Evolutionary conservation across 306 rosid genomes (phyloP).

Genomic region (Lagenaria siceraria): DNA sequence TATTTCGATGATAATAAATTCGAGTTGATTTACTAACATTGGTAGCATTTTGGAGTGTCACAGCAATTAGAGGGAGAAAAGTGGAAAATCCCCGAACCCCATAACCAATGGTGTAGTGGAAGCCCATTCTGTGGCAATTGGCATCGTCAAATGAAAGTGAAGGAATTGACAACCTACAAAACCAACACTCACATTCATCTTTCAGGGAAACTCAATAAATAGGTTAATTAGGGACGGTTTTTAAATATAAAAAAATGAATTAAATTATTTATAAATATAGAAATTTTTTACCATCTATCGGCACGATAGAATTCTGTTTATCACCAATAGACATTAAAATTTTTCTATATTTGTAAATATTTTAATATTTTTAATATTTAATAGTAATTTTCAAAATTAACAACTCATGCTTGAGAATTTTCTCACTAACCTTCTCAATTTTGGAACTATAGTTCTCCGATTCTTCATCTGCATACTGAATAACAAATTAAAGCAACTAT

Average conservation of each 20-base stretch:
- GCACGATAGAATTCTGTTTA: too few species aligned
- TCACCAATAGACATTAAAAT: too few species aligned
- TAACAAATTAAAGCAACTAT: neutral
- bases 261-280: too few species aligned
- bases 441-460: constrained; percentile 43
- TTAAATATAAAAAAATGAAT: too few species aligned
- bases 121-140: too few species aligned
- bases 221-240: too few species aligned
- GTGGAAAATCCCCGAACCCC: neutral
- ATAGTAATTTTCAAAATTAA: neutral
- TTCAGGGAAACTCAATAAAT: neutral
- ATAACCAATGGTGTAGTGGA: neutral
- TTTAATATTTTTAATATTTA: too few species aligned
- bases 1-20: too few species aligned
- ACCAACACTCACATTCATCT: constrained; percentile 10
- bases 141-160: constrained; percentile 45
- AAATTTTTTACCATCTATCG: too few species aligned
- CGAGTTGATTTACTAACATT: too few species aligned
- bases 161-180: constrained; percentile 72
- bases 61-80: neutral
- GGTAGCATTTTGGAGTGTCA: too few species aligned
- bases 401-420: neutral
- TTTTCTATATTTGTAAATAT: too few species aligned
- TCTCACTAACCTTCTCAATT: constrained; percentile 43
- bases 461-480: constrained; percentile 58